Evolutionary conservation across 2,329 filamentous ascomycete genomes (phyloP).

Genomic region (Pseudonectria foliicola): DNA sequence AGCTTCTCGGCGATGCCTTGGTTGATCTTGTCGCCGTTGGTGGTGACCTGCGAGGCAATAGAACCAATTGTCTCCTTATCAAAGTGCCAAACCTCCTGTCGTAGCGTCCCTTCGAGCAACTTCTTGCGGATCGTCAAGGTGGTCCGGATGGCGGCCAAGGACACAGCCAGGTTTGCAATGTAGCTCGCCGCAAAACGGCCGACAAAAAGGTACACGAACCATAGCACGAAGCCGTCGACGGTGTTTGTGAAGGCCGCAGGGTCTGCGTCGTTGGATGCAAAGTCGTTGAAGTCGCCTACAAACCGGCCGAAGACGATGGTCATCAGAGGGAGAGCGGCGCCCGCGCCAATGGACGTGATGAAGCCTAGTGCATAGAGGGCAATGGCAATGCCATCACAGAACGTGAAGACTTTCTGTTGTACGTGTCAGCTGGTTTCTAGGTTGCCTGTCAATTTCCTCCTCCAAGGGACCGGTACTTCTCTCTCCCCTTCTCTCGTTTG

Average conservation of each 20-base stretch:
- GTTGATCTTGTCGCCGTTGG: background rate
- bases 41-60: background rate
- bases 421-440: background rate
- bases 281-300: slow-evolving; percentile 1
- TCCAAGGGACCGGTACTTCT: too few species aligned
- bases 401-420: slow-evolving; percentile 2
- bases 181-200: background rate
- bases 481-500: background rate
- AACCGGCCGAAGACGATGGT: background rate
- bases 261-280: background rate
- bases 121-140: background rate
- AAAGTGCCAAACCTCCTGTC: background rate
- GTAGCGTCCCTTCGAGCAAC: background rate
- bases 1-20: background rate
- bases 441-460: background rate
- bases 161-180: background rate
- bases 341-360: background rate
- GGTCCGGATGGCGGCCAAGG: background rate
- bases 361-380: slow-evolving; percentile 1
- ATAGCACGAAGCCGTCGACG: background rate
- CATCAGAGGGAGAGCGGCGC: slow-evolving; percentile 1
- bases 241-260: background rate
- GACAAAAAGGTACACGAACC: slow-evolving; percentile 1
- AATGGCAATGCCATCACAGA: background rate
- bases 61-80: background rate